A percentile compares a stretch with the other conserved stretches of the same genome.
These are phyloP conservation scores for Podospora anserina DNA, from an alignment of 495 filamentous ascomycete species.

Conservation along the genomic window DNA sequence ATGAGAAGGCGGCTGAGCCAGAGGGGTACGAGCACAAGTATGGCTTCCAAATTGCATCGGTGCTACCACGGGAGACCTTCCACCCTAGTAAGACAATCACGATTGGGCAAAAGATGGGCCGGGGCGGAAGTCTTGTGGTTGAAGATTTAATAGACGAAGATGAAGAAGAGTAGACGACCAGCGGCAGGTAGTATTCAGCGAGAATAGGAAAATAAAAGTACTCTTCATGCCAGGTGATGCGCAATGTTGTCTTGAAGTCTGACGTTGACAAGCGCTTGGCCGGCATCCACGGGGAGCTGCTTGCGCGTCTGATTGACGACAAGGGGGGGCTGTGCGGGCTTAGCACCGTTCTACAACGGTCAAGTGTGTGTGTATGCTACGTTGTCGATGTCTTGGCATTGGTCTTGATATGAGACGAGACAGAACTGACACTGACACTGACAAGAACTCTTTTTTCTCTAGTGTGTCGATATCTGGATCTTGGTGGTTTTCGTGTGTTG, in stretches of 20 bases:
- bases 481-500: background rate
- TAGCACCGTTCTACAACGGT: background rate
- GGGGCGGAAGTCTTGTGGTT: conserved; percentile 84
- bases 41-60: conserved; percentile 72
- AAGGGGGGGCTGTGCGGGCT: conserved; percentile 15
- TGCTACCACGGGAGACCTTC: conserved; percentile 77
- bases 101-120: conserved; percentile 69
- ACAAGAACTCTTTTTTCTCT: too few relatives aligned
- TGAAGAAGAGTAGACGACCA: background rate
- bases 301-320: conserved; percentile 17
- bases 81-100: conserved; percentile 61
- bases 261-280: background rate
- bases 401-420: background rate
- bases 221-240: background rate
- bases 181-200: background rate
- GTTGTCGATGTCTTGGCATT: background rate
- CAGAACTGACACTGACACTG: background rate
- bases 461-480: background rate
- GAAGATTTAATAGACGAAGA: conserved; percentile 51
- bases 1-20: conserved; percentile 50
- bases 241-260: background rate
- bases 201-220: background rate
- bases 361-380: background rate
- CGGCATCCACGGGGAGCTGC: background rate
- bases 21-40: conserved; percentile 73